These are phyloP conservation scores for Herpotrichia juniperi DNA, from an alignment of 2,329 filamentous ascomycete species.

Conservation along the genomic window DNA sequence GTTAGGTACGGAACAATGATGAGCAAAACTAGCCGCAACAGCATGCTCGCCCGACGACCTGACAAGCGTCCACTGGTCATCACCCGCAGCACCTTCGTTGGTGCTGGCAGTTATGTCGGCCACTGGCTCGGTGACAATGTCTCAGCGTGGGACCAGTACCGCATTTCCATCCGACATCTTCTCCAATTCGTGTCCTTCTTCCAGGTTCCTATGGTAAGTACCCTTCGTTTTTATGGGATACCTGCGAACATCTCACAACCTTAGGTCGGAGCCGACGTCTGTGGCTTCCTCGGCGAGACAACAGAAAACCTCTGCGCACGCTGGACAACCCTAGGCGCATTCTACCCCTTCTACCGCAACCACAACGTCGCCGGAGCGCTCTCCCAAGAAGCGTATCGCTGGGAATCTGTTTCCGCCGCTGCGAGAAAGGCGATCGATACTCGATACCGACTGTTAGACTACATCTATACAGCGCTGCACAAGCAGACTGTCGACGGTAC, in stretches of 20 bases:
- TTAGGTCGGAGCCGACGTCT: constrained; percentile 68
- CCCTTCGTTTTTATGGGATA: not conserved
- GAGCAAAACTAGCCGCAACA: constrained; percentile 68
- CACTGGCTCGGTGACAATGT: constrained; percentile 65
- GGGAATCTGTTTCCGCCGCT: constrained; percentile 67
- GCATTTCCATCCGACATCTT: constrained; percentile 46
- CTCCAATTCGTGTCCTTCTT: constrained; percentile 54
- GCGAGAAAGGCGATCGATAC: constrained; percentile 72
- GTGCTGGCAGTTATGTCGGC: constrained; percentile 66
- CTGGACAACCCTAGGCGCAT: constrained; percentile 74
- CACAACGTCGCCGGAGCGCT: constrained; percentile 71
- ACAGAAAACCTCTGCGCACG: constrained; percentile 73
- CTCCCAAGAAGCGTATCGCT: constrained; percentile 61
- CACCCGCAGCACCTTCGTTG: constrained; percentile 77
- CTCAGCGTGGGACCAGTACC: constrained; percentile 52
- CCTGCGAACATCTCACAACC: constrained; percentile 26
- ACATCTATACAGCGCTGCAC: constrained; percentile 75
- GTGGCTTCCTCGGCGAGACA: constrained; percentile 72
- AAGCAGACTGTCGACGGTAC: constrained; percentile 65
- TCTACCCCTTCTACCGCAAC: constrained; percentile 76
- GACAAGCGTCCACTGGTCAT: constrained; percentile 71
- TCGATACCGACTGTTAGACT: constrained; percentile 78
- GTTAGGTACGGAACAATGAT: constrained; percentile 72
- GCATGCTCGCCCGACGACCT: constrained; percentile 73
- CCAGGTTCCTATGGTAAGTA: constrained; percentile 51